Evolutionary conservation across 495 filamentous ascomycete genomes (phyloP).

Genomic region (Hypoxylon trugodes): DNA sequence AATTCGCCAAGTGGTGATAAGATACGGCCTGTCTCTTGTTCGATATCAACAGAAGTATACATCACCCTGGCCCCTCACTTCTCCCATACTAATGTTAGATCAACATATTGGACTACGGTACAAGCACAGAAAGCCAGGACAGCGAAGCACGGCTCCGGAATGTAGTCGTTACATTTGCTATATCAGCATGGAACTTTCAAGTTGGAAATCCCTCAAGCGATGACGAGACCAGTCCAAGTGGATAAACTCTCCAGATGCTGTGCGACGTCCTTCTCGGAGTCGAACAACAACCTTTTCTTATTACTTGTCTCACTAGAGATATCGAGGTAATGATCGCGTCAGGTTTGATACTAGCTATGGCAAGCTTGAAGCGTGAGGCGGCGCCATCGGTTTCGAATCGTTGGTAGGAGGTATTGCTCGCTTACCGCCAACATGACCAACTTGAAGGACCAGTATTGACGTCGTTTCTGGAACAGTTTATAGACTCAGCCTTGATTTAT

Average conservation of each 20-base stretch:
- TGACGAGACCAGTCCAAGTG: background rate
- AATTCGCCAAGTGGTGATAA: constrained; percentile 16
- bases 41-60: background rate
- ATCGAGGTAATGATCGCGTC: constrained; percentile 26
- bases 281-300: constrained; percentile 16
- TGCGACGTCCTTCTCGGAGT: background rate
- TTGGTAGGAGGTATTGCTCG: background rate
- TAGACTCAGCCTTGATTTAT: constrained; percentile 9
- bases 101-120: background rate
- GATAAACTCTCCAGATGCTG: background rate
- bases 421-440: background rate
- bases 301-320: constrained; percentile 27
- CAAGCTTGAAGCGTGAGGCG: constrained; percentile 14
- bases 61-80: background rate
- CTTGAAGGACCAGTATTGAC: constrained; percentile 8
- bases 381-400: constrained; percentile 16
- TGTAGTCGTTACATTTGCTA: background rate
- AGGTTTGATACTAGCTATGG: constrained; percentile 5
- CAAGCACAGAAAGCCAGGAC: background rate
- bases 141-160: no score
- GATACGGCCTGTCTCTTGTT: constrained; percentile 9
- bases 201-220: background rate
- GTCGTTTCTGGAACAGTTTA: constrained; percentile 16
- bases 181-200: background rate
- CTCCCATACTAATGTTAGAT: constrained; percentile 8